Evolutionary conservation across 23 red algal genomes (phyloP).

Genomic region (Chondrus crispus): DNA sequence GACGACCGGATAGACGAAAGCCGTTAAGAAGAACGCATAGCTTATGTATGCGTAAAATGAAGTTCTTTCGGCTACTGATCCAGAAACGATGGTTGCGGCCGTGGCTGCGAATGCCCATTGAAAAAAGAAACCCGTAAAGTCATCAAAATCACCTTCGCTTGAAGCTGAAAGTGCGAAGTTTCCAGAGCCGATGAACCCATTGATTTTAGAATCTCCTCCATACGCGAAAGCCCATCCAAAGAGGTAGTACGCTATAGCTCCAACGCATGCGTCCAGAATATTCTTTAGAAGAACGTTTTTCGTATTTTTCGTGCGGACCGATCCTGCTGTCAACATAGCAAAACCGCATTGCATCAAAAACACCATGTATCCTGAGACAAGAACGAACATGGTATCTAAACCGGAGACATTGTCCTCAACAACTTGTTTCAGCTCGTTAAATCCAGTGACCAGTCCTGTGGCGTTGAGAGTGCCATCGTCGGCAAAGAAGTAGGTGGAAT

Average conservation of each 20-base stretch:
- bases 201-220: constrained; percentile 27
- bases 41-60: constrained; percentile 90
- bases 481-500: constrained; percentile 27
- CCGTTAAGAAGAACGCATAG: constrained; percentile 87
- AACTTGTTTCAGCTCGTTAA: not conserved
- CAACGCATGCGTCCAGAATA: constrained; percentile 80
- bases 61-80: constrained; percentile 85
- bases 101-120: constrained; percentile 95
- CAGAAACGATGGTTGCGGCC: constrained; percentile 96
- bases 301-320: constrained; percentile 88
- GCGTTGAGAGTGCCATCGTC: constrained; percentile 19
- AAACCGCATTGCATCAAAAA: constrained; percentile 99
- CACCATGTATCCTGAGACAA: constrained; percentile 86
- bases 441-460: not conserved
- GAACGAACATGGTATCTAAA: constrained; percentile 80
- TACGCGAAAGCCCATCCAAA: constrained; percentile 91
- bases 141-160: constrained; percentile 7
- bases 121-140: constrained; percentile 71
- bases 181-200: constrained; percentile 79
- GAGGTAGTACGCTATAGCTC: constrained; percentile 83
- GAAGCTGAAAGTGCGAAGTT: constrained; percentile 64
- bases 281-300: constrained; percentile 87
- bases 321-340: constrained; percentile 92
- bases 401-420: not conserved
- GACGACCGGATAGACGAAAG: constrained; percentile 95